Percentiles rank a stretch among this genome's conserved stretches.
Evolutionary conservation across 179 eudicot genomes (phyloP).

Genomic region (Patellifolia procumbens): DNA sequence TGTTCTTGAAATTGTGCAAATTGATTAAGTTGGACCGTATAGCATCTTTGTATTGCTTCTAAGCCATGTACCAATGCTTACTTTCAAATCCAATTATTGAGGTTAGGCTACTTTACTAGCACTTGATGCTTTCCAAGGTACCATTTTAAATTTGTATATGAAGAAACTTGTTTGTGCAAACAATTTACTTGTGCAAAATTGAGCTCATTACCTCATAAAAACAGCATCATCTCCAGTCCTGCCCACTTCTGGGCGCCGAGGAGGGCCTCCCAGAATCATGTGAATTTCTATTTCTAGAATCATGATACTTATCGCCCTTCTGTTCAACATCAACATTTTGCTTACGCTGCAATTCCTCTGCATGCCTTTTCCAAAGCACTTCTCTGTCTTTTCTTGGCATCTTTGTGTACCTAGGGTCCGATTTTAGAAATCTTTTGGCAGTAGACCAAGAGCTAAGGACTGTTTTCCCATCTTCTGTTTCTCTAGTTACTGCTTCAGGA

Average conservation of each 20-base stretch:
- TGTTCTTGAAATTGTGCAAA: background rate
- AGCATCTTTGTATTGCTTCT: background rate
- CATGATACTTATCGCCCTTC: slow-evolving; percentile 52
- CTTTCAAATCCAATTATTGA: background rate
- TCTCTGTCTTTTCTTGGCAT: slow-evolving; percentile 90
- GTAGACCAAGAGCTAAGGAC: slow-evolving; percentile 87
- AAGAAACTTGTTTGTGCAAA: background rate
- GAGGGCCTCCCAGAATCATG: slow-evolving; percentile 41
- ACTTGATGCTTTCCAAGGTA: background rate
- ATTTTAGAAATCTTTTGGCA: slow-evolving; percentile 70
- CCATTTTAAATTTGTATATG: background rate
- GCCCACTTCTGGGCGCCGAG: slow-evolving; percentile 43
- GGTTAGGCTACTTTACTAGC: background rate
- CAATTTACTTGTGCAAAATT: background rate
- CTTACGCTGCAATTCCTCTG: slow-evolving; percentile 72
- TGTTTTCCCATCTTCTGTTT: slow-evolving; percentile 80
- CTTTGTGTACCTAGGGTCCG: slow-evolving; percentile 68
- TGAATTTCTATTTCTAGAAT: slow-evolving; percentile 43
- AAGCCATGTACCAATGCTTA: background rate
- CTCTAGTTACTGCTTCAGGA: slow-evolving; percentile 55
- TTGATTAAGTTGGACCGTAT: background rate
- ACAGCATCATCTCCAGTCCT: slow-evolving; percentile 40
- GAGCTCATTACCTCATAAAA: slow-evolving; percentile 12
- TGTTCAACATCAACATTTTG: slow-evolving; percentile 44
- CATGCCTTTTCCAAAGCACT: slow-evolving; percentile 81